Conservation (phyloP, 2,329 filamentous ascomycete genomes). For the Grosmannia penicillata region DNA sequence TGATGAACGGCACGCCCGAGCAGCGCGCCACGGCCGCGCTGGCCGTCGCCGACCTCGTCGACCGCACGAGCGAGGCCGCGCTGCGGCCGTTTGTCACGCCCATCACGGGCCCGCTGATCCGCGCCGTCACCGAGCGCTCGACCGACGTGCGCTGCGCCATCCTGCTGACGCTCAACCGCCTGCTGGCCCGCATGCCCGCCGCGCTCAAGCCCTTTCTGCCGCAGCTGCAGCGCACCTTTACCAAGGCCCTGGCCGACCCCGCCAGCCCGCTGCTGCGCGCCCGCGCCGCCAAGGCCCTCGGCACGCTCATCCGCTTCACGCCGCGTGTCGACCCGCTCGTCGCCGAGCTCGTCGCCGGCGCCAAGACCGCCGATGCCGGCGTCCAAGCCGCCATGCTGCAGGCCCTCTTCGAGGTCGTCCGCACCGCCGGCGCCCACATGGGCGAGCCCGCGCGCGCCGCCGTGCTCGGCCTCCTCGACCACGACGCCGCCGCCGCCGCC, state of each 20-base stretch:
- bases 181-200: conserved; percentile 90
- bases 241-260: conserved; percentile 85
- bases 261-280: conserved; percentile 78
- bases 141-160: conserved; percentile 95
- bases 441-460: conserved; percentile 73
- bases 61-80: conserved; percentile 74
- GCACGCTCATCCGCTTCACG: conserved; percentile 89
- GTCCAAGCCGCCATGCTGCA: conserved; percentile 95
- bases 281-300: conserved; percentile 82
- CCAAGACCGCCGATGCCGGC: conserved; percentile 73
- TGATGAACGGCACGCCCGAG: conserved; percentile 91
- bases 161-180: conserved; percentile 81
- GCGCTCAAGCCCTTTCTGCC: conserved; percentile 95
- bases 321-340: conserved; percentile 92
- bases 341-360: conserved; percentile 81
- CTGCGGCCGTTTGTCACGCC: conserved; percentile 93
- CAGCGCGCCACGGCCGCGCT: conserved; percentile 85
- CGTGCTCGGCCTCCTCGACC: conserved; percentile 81
- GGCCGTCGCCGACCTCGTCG: conserved; percentile 89
- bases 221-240: conserved; percentile 91
- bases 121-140: conserved; percentile 91
- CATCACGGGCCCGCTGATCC: conserved; percentile 92
- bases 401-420: conserved; percentile 89
- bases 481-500: conserved; percentile 64
- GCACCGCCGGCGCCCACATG: conserved; percentile 91